Percentiles rank a stretch among this genome's conserved stretches.
These are phyloP conservation scores for Aspergillus hiratsukae DNA, from an alignment of 2,329 filamentous ascomycete species.

Conservation along the genomic window DNA sequence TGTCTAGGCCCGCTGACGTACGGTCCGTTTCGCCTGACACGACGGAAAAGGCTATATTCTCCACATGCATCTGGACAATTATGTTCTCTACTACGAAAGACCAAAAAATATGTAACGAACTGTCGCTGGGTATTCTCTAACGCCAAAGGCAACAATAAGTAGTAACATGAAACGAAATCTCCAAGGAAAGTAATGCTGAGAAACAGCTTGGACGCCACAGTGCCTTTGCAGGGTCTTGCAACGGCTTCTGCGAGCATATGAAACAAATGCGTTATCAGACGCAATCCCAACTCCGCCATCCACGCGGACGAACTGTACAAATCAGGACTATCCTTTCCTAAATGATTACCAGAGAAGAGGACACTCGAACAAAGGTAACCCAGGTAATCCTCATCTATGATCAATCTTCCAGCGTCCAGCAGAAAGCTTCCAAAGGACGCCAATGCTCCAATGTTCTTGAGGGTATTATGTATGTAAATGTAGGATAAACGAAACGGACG, in stretches of 20 bases:
- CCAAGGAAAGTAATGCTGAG: conserved; percentile 26
- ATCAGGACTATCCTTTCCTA: neutral
- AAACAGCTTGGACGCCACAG: conserved; percentile 35
- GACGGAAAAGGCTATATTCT: neutral
- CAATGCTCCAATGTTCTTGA: conserved; percentile 9
- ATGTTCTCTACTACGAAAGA: neutral
- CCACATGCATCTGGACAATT: neutral
- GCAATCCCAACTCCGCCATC: conserved; percentile 11
- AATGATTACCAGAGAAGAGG: neutral
- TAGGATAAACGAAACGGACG: conserved; percentile 8
- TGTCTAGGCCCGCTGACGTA: neutral
- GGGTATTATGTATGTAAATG: conserved; percentile 6
- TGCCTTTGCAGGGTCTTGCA: conserved; percentile 11
- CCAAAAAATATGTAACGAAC: neutral
- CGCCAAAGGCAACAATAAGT: conserved; percentile 21
- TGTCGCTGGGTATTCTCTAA: conserved; percentile 34
- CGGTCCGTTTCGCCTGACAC: neutral
- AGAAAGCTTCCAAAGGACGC: neutral
- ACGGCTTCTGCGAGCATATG: conserved; percentile 8
- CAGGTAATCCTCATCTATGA: conserved; percentile 11
- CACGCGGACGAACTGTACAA: conserved; percentile 7
- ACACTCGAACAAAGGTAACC: neutral
- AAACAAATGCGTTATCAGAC: conserved; percentile 10
- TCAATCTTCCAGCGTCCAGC: conserved; percentile 11
- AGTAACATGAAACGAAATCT: conserved; percentile 19